phyloP scores from a whole-genome alignment of 805 yeast genomes.

The Ogataea nakhonphanomensis region DNA sequence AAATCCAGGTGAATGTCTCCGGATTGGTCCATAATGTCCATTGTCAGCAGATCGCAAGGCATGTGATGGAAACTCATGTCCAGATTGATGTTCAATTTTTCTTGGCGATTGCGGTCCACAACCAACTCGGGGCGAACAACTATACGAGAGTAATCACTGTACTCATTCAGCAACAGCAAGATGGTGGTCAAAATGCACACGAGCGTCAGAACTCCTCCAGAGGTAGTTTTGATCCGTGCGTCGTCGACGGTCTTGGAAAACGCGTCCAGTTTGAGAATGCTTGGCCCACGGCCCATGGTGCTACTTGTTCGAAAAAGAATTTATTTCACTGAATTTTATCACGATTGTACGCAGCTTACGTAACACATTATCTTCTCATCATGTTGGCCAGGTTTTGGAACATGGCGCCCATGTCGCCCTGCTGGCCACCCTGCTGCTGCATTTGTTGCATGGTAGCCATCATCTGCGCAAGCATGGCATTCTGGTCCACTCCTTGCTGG shows the following conservation, averaged over 20 bases:
- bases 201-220: constrained; percentile 87
- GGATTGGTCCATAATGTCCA: constrained; percentile 85
- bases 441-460: constrained; percentile 33
- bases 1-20: constrained; percentile 83
- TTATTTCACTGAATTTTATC: neutral
- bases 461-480: constrained; percentile 32
- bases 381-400: constrained; percentile 35
- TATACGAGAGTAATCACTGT: constrained; percentile 66
- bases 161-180: constrained; percentile 67
- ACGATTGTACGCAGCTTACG: too few relatives aligned
- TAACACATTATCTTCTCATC: constrained; percentile 27
- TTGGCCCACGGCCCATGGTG: constrained; percentile 30
- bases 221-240: constrained; percentile 78
- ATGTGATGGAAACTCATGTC: constrained; percentile 80
- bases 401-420: constrained; percentile 35
- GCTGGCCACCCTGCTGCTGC: constrained; percentile 23
- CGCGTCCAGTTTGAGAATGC: constrained; percentile 71
- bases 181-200: constrained; percentile 60
- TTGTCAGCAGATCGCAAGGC: constrained; percentile 78
- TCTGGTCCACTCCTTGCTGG: constrained; percentile 22
- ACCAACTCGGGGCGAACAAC: constrained; percentile 78
- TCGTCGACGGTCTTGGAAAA: constrained; percentile 94
- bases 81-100: constrained; percentile 70
- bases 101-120: constrained; percentile 78
- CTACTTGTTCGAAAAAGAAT: constrained; percentile 3